Evolutionary conservation across 352 stramenopile species (phyloP).

Genomic region (Discostella stelligera): DNA sequence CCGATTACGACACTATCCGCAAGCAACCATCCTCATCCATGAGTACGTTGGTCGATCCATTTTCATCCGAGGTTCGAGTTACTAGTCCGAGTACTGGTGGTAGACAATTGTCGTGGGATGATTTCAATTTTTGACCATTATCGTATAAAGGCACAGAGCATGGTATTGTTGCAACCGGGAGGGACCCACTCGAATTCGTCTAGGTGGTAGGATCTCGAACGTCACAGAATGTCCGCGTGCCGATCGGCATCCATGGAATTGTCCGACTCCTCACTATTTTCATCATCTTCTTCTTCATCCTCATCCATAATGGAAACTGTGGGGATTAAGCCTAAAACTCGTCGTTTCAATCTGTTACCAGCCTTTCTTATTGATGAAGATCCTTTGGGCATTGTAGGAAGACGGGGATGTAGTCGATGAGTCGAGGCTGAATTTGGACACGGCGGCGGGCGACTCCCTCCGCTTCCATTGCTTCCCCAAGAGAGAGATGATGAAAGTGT

Average conservation of each 20-base stretch:
- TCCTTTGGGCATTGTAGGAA: slow-evolving; percentile 26
- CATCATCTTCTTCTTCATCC: slow-evolving; percentile 34
- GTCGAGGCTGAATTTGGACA: slow-evolving; percentile 33
- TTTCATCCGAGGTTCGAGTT: slow-evolving; percentile 10
- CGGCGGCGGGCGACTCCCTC: slow-evolving; percentile 28
- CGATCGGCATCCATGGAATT: slow-evolving; percentile 27
- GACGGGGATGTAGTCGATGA: slow-evolving; percentile 10
- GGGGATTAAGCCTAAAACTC: slow-evolving; percentile 40
- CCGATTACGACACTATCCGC: neutral
- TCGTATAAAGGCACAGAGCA: too few relatives aligned
- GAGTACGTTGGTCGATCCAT: slow-evolving; percentile 8
- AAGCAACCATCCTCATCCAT: neutral
- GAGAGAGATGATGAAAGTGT: slow-evolving; percentile 36
- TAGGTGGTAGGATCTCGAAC: too few relatives aligned
- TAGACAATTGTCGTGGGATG: neutral
- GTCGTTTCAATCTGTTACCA: slow-evolving; percentile 33
- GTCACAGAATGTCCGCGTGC: slow-evolving; percentile 36
- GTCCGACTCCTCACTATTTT: slow-evolving; percentile 24
- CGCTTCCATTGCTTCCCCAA: slow-evolving; percentile 32
- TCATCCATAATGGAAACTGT: slow-evolving; percentile 52
- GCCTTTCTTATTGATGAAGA: slow-evolving; percentile 21
- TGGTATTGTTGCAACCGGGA: too few relatives aligned
- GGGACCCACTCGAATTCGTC: too few relatives aligned
- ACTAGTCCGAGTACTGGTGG: neutral
- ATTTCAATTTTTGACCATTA: neutral